Percentiles rank a stretch among this genome's conserved stretches.
phyloP scores from a whole-genome alignment of 23 red algal species.

The Gracilaria vermiculophylla region DNA sequence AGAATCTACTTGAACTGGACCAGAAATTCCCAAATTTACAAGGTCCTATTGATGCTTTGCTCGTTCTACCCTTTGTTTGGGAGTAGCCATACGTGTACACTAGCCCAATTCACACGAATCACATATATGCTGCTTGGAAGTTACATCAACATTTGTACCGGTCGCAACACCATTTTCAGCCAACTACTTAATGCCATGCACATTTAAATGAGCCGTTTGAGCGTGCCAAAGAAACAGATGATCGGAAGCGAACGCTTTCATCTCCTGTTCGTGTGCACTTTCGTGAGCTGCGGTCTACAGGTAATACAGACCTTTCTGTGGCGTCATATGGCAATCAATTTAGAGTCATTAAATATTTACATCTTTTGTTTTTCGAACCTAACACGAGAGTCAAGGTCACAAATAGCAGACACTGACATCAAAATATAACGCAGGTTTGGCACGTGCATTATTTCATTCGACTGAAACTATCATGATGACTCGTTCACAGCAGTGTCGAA shows the following conservation, averaged over 20 bases:
- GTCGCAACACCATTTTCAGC: conserved; percentile 1
- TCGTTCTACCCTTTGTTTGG: neutral
- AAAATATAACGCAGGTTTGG: neutral
- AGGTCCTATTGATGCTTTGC: neutral
- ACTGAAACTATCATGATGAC: neutral
- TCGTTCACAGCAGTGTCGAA: neutral
- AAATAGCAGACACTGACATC: too few species aligned
- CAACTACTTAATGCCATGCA: neutral
- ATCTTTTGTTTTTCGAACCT: neutral
- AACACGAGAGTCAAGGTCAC: neutral
- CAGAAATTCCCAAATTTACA: conserved; percentile 13
- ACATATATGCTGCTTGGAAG: neutral
- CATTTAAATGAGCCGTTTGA: conserved; percentile 35
- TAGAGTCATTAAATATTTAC: neutral
- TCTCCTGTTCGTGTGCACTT: neutral
- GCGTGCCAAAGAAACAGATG: conserved; percentile 16
- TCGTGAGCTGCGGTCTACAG: neutral
- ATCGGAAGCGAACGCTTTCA: neutral
- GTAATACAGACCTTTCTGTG: neutral
- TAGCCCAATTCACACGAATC: neutral
- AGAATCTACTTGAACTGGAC: neutral
- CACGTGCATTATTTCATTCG: neutral
- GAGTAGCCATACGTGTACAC: neutral
- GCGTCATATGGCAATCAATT: neutral
- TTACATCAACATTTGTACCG: neutral